These are phyloP conservation scores for Eudorina sp. DNA, from an alignment of 139 green algal species.

Conservation along the genomic window DNA sequence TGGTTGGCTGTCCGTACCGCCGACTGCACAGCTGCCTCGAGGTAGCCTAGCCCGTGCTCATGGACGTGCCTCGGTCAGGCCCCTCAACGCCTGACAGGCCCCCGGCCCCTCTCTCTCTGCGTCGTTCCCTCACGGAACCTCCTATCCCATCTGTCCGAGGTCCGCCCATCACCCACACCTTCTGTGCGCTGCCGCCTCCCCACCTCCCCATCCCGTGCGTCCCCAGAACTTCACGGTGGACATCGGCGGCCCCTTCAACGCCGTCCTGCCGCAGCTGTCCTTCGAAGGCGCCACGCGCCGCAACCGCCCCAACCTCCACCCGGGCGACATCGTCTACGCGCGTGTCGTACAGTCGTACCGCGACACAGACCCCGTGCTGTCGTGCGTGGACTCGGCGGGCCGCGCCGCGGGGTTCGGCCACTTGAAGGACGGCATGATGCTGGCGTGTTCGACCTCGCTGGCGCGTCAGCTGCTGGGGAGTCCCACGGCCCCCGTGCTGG, in stretches of 20 bases:
- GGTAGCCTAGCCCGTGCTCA: neutral
- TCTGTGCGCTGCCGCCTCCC: too few species aligned
- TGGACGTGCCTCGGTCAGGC: neutral
- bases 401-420: slow-evolving; percentile 77
- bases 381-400: slow-evolving; percentile 77
- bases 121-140: too few species aligned
- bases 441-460: slow-evolving; percentile 51
- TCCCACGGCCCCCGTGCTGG: slow-evolving; percentile 65
- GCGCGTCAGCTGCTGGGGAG: slow-evolving; percentile 66
- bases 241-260: slow-evolving; percentile 80
- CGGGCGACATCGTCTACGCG: slow-evolving; percentile 84
- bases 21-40: too few species aligned
- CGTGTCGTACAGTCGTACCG: slow-evolving; percentile 74
- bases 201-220: neutral
- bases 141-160: too few species aligned
- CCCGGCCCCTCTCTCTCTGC: too few species aligned
- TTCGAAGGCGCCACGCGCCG: slow-evolving; percentile 89
- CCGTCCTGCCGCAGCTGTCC: slow-evolving; percentile 80
- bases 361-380: slow-evolving; percentile 80
- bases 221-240: slow-evolving; percentile 83
- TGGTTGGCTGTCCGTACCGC: too few species aligned
- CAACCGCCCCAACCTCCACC: slow-evolving; percentile 83
- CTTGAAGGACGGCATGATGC: slow-evolving; percentile 75
- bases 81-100: neutral
- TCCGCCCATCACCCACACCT: too few species aligned